Percentiles rank a stretch among this genome's conserved stretches.
phyloP scores from a whole-genome alignment of 2,329 filamentous ascomycete species.

The Talaromyces sp. region DNA sequence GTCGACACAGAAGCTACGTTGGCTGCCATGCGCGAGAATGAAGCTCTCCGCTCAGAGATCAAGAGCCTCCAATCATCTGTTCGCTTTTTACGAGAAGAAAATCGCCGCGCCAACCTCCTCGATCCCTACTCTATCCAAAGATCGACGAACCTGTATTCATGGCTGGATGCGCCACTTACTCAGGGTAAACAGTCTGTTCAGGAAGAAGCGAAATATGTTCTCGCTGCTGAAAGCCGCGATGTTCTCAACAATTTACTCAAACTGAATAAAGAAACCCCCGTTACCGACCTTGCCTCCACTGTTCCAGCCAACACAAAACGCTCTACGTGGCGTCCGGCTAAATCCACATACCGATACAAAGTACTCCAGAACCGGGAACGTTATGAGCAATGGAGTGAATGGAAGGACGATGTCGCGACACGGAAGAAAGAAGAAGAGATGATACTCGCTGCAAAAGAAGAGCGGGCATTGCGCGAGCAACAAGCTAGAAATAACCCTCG shows the following conservation, averaged over 20 bases:
- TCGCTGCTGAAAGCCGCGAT: conserved; percentile 38
- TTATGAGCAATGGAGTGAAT: conserved; percentile 43
- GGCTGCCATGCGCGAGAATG: conserved; percentile 40
- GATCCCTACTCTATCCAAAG: conserved; percentile 40
- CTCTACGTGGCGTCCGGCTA: conserved; percentile 37
- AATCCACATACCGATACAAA: conserved; percentile 40
- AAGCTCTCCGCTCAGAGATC: conserved; percentile 39
- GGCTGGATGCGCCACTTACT: conserved; percentile 40
- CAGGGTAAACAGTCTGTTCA: conserved; percentile 20
- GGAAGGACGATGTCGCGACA: conserved; percentile 37
- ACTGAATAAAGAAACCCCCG: conserved; percentile 36
- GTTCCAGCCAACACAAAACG: conserved; percentile 23
- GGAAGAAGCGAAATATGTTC: conserved; percentile 30
- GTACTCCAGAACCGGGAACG: conserved; percentile 42
- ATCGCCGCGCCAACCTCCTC: conserved; percentile 35
- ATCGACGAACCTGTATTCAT: conserved; percentile 36
- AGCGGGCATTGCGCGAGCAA: conserved; percentile 25
- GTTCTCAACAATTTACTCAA: conserved; percentile 40
- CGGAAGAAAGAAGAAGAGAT: conserved; percentile 34
- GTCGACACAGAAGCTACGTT: conserved; percentile 36
- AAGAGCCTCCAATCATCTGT: conserved; percentile 42
- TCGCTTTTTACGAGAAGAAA: conserved; percentile 43
- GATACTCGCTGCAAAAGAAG: conserved; percentile 28
- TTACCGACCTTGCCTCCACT: conserved; percentile 36
- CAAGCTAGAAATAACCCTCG: conserved; percentile 20